Conservation (phyloP, 176 grass and related monocot species). For the maize (Zea mays) region Zm-B73-REFERENCE-NAM-5.0 NC_050102.1:123749501-123750000, state of each 20-base stretch:
- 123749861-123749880: neutral
- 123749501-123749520: slow-evolving; percentile 85
- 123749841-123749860: slow-evolving; percentile 20
- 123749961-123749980: slow-evolving; percentile 87
- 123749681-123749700: slow-evolving; percentile 70
- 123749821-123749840: slow-evolving; percentile 34
- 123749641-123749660: slow-evolving; percentile 76
- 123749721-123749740: slow-evolving; percentile 81
- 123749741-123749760: slow-evolving; percentile 89
- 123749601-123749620: slow-evolving; percentile 83
- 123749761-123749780: slow-evolving; percentile 84
- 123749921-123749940: slow-evolving; percentile 64
- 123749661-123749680: slow-evolving; percentile 83
- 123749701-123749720: slow-evolving; percentile 83
- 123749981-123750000: slow-evolving; percentile 86
- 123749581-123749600: slow-evolving; percentile 89
- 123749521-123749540: slow-evolving; percentile 78
- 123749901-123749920: neutral
- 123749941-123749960: slow-evolving; percentile 56
- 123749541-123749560: slow-evolving; percentile 76
- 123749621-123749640: slow-evolving; percentile 67
- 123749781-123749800: slow-evolving; percentile 76
- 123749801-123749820: slow-evolving; percentile 78
- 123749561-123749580: slow-evolving; percentile 91
- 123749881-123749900: neutral